Conservation (phyloP, 192 early-diverging fungal species). For the Dissophora ornata region DNA sequence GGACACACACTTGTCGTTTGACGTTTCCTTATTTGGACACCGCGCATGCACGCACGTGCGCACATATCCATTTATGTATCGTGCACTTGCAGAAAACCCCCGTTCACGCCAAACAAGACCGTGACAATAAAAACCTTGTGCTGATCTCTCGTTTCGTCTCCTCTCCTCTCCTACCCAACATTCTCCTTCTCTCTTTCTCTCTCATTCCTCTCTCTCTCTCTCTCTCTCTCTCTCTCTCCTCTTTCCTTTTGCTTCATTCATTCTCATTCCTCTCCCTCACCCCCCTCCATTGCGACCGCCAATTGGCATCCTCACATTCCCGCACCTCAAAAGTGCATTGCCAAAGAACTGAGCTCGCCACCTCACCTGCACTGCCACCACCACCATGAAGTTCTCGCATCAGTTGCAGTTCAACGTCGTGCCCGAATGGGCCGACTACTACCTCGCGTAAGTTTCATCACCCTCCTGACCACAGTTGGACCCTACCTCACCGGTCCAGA, state of each 20-base stretch:
- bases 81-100: neutral
- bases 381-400: conserved; percentile 91
- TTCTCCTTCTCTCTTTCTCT: neutral
- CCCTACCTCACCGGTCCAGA: too few relatives aligned
- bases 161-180: neutral
- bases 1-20: too few relatives aligned
- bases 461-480: neutral
- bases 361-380: neutral
- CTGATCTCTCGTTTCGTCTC: too few relatives aligned
- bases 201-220: neutral
- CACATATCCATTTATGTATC: neutral
- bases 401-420: conserved; percentile 92
- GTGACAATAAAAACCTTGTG: too few relatives aligned
- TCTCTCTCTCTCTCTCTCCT: neutral
- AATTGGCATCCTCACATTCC: too few relatives aligned
- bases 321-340: neutral
- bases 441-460: conserved; percentile 72
- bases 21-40: too few relatives aligned
- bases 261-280: neutral
- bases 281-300: too few relatives aligned
- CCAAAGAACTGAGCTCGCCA: neutral
- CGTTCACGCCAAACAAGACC: too few relatives aligned
- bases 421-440: conserved; percentile 86
- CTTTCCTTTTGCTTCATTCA: neutral
- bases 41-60: too few relatives aligned